Conservation (phyloP, 768 basidiomycete genomes). For the Imleria badia region DNA sequence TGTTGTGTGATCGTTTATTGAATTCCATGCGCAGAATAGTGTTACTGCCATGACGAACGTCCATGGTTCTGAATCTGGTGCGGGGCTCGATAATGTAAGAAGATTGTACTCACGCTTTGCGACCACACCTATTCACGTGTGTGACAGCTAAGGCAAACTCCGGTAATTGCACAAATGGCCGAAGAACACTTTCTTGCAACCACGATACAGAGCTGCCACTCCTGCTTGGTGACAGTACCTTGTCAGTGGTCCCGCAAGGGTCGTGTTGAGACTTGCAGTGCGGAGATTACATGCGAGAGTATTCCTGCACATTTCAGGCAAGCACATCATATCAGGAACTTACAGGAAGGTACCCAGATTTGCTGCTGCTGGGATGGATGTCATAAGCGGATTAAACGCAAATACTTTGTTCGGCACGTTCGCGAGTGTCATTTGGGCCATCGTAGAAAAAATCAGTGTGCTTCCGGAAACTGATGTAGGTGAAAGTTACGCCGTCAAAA, state of each 20-base stretch:
- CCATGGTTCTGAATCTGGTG: too few species aligned
- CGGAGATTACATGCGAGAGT: not conserved
- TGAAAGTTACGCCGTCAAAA: too few species aligned
- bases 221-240: not conserved
- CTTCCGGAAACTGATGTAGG: not conserved
- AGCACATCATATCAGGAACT: not conserved
- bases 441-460: not conserved
- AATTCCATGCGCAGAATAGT: too few species aligned
- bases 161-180: too few species aligned
- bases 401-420: slow-evolving; percentile 2
- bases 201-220: too few species aligned
- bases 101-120: too few species aligned
- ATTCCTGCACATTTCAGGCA: not conserved
- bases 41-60: too few species aligned
- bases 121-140: too few species aligned
- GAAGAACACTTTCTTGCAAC: too few species aligned
- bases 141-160: too few species aligned
- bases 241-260: not conserved
- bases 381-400: not conserved
- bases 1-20: too few species aligned
- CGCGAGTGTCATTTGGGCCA: slow-evolving; percentile 4
- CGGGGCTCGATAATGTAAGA: too few species aligned
- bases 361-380: slow-evolving; percentile 2
- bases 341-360: not conserved
- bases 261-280: not conserved